A percentile compares a stretch with the other conserved stretches of the same genome.
Evolutionary conservation across 108 stramenopile genomes (phyloP).

Genomic region (Pseudonitzschia multiseries): DNA sequence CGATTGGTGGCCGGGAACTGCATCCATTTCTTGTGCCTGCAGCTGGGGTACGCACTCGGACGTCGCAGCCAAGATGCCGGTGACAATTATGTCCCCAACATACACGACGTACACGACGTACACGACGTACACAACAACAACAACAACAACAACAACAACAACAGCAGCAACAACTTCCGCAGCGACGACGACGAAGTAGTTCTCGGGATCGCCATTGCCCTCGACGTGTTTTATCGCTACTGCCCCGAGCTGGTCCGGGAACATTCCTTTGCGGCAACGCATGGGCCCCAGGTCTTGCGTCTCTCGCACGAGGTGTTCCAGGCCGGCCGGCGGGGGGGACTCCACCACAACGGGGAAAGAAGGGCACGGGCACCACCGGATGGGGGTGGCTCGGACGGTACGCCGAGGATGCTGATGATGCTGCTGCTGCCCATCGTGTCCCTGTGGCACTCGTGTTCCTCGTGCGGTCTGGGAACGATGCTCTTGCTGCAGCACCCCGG

Average conservation of each 20-base stretch:
- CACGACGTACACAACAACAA: not conserved
- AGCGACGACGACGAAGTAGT: slow-evolving; percentile 12
- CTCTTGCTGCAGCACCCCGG: slow-evolving; percentile 21
- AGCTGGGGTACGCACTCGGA: slow-evolving; percentile 37
- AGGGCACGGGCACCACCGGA: not conserved
- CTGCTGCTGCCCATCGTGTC: slow-evolving; percentile 20
- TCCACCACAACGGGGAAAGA: not conserved
- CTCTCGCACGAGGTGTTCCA: slow-evolving; percentile 19
- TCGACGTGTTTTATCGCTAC: slow-evolving; percentile 35
- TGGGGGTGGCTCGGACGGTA: too few species aligned
- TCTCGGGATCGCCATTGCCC: slow-evolving; percentile 15
- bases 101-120: too few species aligned
- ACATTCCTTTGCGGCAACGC: slow-evolving; percentile 11
- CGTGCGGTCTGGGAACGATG: slow-evolving; percentile 22
- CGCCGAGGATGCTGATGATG: too few species aligned
- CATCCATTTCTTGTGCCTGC: slow-evolving; percentile 30
- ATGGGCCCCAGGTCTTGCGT: slow-evolving; percentile 21
- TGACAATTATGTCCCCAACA: too few species aligned
- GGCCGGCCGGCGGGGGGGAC: not conserved
- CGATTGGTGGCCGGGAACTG: slow-evolving; percentile 23
- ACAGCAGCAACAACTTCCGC: not conserved
- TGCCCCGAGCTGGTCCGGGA: slow-evolving; percentile 22
- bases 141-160: not conserved
- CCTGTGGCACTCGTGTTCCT: slow-evolving; percentile 35
- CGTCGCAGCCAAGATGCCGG: too few species aligned